Percentiles rank a stretch among this genome's conserved stretches.
phyloP scores from a whole-genome alignment of 345 rosid species.

The Arabidopsis suecica region DNA sequence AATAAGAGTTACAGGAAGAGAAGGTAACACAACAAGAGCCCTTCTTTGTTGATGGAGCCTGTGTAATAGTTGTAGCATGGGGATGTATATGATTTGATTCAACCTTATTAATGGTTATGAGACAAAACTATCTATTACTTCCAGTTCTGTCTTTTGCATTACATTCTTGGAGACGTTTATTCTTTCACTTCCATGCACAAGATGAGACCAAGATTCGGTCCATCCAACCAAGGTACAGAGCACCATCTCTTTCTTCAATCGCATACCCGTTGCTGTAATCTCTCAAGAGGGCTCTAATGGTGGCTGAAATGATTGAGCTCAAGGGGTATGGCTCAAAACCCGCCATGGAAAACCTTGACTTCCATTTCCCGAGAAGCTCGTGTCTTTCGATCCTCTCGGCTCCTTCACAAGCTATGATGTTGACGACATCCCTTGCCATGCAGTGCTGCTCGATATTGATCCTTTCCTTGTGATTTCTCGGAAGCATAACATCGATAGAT shows the following conservation, averaged over 20 bases:
- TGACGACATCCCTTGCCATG: conserved; percentile 84
- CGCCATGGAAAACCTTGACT: conserved; percentile 72
- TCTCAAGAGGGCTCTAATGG: conserved; percentile 54
- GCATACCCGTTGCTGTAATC: conserved; percentile 63
- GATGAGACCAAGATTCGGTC: conserved; percentile 71
- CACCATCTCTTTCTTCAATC: conserved; percentile 81
- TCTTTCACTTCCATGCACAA: conserved; percentile 44
- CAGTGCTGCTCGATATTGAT: conserved; percentile 91
- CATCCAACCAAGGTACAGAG: conserved; percentile 90
- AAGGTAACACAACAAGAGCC: conserved; percentile 31
- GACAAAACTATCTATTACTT: conserved; percentile 30
- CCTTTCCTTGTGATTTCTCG: conserved; percentile 76
- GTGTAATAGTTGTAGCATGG: conserved; percentile 44
- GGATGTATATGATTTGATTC: conserved; percentile 44
- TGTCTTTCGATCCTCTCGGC: conserved; percentile 83
- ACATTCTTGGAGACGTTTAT: conserved; percentile 17
- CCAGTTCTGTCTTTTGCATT: conserved; percentile 14
- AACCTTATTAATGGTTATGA: conserved; percentile 39
- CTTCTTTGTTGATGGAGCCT: conserved; percentile 36
- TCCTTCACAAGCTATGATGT: conserved; percentile 92
- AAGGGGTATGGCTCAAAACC: conserved; percentile 79
- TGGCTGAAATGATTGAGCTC: conserved; percentile 74
- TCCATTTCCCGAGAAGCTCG: conserved; percentile 90
- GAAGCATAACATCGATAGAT: conserved; percentile 77
- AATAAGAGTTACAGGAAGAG: conserved; percentile 40